Percentiles rank a stretch among this genome's conserved stretches.
Evolutionary conservation across 225 moss, liverwort and hornwort genomes (phyloP).

Genomic region (Antitrichia curtipendula): DNA sequence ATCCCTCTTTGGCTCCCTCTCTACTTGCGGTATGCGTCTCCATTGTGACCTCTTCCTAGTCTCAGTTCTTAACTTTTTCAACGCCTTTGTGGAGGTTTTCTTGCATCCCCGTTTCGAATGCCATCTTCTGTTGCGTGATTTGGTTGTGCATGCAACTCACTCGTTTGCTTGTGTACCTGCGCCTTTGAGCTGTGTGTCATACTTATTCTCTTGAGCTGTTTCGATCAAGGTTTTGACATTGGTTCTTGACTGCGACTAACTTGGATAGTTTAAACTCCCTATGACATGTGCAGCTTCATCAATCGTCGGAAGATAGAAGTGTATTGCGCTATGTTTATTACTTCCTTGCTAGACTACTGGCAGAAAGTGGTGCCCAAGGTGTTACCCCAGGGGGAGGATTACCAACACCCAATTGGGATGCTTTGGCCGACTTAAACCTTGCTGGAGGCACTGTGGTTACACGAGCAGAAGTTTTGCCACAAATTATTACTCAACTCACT

Average conservation of each 20-base stretch:
- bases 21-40: conserved; percentile 59
- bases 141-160: neutral
- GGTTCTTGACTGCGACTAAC: conserved; percentile 1
- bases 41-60: neutral
- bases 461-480: conserved; percentile 92
- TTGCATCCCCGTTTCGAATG: neutral
- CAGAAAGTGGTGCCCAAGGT: conserved; percentile 91
- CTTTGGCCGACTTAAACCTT: conserved; percentile 79
- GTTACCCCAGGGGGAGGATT: conserved; percentile 78
- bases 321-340: conserved; percentile 93
- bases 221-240: neutral
- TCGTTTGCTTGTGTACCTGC: neutral
- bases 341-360: conserved; percentile 84
- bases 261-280: neutral
- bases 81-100: neutral
- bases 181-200: neutral
- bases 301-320: conserved; percentile 81
- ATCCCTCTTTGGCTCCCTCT: conserved; percentile 93
- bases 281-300: conserved; percentile 62
- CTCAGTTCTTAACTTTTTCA: neutral
- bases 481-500: conserved; percentile 75
- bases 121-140: neutral
- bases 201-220: neutral
- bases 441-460: conserved; percentile 80
- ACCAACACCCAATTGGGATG: conserved; percentile 99